A percentile compares a stretch with the other conserved stretches of the same genome.
Conservation (phyloP, 805 yeast species). For the Nakazawaea anatomiae region DNA sequence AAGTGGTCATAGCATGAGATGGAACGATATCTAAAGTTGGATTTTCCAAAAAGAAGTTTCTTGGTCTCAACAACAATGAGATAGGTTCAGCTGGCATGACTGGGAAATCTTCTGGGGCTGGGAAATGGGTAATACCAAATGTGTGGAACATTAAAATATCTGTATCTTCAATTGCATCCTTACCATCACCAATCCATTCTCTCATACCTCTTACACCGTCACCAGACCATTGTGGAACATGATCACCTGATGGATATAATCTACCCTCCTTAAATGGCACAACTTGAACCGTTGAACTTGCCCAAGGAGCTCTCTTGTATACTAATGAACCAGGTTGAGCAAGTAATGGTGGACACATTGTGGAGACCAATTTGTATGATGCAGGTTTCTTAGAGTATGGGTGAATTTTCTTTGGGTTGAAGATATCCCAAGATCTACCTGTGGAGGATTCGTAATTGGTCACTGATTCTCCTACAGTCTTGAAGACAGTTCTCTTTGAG, state of each 20-base stretch:
- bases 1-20: slow-evolving; percentile 45
- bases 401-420: slow-evolving; percentile 64
- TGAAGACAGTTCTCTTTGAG: slow-evolving; percentile 59
- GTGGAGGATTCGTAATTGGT: slow-evolving; percentile 57
- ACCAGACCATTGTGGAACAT: slow-evolving; percentile 70
- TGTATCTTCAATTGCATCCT: slow-evolving; percentile 53
- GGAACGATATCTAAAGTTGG: slow-evolving; percentile 75
- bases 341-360: slow-evolving; percentile 66
- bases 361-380: slow-evolving; percentile 70
- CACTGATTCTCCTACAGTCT: slow-evolving; percentile 61
- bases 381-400: slow-evolving; percentile 71
- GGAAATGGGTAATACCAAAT: slow-evolving; percentile 81
- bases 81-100: slow-evolving; percentile 85
- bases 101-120: slow-evolving; percentile 88
- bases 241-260: slow-evolving; percentile 76
- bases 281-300: slow-evolving; percentile 58
- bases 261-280: slow-evolving; percentile 69
- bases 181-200: slow-evolving; percentile 62
- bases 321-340: slow-evolving; percentile 73
- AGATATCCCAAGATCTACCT: slow-evolving; percentile 71
- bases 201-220: slow-evolving; percentile 62
- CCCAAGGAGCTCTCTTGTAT: slow-evolving; percentile 81
- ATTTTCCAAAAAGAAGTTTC: slow-evolving; percentile 72
- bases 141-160: slow-evolving; percentile 77
- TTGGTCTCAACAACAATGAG: slow-evolving; percentile 67